Conservation (phyloP, 164 flowering plant species). For the Macadamia integrifolia region DNA sequence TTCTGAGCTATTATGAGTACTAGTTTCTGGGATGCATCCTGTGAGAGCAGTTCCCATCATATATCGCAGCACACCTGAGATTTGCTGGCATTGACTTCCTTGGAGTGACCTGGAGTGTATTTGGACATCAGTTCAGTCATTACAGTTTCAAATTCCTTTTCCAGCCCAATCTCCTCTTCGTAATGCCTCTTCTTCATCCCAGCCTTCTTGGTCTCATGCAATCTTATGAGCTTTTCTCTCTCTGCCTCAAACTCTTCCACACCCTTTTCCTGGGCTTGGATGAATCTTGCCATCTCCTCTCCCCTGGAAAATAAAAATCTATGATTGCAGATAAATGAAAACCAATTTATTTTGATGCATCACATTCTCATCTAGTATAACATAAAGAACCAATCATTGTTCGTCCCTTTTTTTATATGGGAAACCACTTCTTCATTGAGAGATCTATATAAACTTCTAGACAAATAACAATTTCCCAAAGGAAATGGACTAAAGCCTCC, state of each 20-base stretch:
- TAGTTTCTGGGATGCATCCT: too few species aligned
- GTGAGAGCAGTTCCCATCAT: too few species aligned
- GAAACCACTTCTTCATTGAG: too few species aligned
- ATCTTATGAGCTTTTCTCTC: constrained; percentile 43
- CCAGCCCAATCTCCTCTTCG: constrained; percentile 48
- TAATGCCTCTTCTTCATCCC: constrained; percentile 42
- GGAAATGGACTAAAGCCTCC: too few species aligned
- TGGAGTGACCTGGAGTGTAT: constrained; percentile 28
- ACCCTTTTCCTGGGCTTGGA: constrained; percentile 45
- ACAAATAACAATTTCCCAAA: too few species aligned
- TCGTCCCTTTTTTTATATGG: too few species aligned
- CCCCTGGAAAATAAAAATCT: constrained; percentile 25
- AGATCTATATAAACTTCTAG: too few species aligned
- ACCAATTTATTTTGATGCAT: neutral
- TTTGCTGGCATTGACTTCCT: neutral
- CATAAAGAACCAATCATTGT: neutral
- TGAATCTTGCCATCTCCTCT: constrained; percentile 35
- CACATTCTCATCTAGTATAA: neutral
- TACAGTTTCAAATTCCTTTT: constrained; percentile 41
- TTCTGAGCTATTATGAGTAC: too few species aligned
- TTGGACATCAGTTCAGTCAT: constrained; percentile 47
- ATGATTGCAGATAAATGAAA: neutral
- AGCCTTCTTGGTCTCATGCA: constrained; percentile 35
- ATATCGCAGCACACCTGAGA: neutral
- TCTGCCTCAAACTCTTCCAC: constrained; percentile 43